These are phyloP conservation scores for Cairneyella variabilis DNA, from an alignment of 495 filamentous ascomycete genomes.

Conservation along the genomic window DNA sequence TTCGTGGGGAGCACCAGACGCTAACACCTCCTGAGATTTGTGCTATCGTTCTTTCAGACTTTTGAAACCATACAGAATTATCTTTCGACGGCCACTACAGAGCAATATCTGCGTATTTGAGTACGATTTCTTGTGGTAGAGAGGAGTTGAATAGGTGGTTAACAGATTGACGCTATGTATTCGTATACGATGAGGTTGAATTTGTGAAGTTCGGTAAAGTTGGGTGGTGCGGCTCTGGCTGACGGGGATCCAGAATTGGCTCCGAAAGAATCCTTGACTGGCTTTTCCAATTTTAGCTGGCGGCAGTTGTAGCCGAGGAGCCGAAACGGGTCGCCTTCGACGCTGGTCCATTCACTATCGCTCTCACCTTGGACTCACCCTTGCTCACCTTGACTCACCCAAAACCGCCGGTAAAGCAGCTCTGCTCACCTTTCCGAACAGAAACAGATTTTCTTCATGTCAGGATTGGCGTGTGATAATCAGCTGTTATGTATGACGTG, in stretches of 20 bases:
- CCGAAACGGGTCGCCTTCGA: not conserved
- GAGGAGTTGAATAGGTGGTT: conserved; percentile 2
- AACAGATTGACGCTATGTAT: conserved; percentile 1
- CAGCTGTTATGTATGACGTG: not conserved
- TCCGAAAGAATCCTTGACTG: not conserved
- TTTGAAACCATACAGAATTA: conserved; percentile 9
- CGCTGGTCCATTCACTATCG: too few relatives aligned
- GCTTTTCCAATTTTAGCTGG: not conserved
- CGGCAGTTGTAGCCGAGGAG: not conserved
- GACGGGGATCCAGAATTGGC: conserved; percentile 11
- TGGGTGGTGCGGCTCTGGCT: conserved; percentile 14
- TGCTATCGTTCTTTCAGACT: conserved; percentile 1
- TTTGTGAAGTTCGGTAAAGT: conserved; percentile 18
- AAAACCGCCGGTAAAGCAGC: too few relatives aligned
- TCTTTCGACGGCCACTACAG: conserved; percentile 1
- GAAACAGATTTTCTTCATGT: not conserved
- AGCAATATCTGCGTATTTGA: not conserved
- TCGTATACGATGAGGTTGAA: conserved; percentile 17
- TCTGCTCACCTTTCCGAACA: not conserved
- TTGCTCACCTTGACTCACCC: not conserved
- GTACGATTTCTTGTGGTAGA: conserved; percentile 7
- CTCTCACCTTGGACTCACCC: not conserved
- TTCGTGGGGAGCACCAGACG: conserved; percentile 4
- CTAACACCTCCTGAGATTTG: conserved; percentile 1
- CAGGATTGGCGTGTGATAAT: not conserved